Evolutionary conservation across 768 basidiomycete genomes (phyloP).

Genomic region (Suillus subaureus): DNA sequence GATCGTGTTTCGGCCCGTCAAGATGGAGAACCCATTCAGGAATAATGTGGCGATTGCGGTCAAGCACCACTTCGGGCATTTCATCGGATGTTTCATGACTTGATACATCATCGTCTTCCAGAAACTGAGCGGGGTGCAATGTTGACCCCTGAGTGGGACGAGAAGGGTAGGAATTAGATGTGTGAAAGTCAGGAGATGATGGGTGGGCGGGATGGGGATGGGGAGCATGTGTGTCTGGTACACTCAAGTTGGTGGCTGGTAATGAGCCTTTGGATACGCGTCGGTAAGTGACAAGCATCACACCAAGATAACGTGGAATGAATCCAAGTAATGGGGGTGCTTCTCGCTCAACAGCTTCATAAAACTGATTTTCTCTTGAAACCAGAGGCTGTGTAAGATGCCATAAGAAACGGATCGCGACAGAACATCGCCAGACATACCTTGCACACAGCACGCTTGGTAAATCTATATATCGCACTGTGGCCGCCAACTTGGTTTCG

Average conservation of each 20-base stretch:
- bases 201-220: conserved; percentile 23
- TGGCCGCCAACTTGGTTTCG: conserved; percentile 98
- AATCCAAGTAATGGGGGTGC: conserved; percentile 91
- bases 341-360: conserved; percentile 93
- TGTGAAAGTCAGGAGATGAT: conserved; percentile 31
- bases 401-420: conserved; percentile 18
- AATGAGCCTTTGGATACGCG: conserved; percentile 56
- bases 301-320: conserved; percentile 97
- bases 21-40: conserved; percentile 86
- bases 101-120: conserved; percentile 35
- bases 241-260: conserved; percentile 24
- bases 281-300: conserved; percentile 97
- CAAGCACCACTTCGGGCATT: conserved; percentile 91
- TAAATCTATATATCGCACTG: conserved; percentile 96
- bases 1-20: conserved; percentile 46
- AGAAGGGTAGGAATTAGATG: conserved; percentile 28
- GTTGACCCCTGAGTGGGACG: conserved; percentile 10
- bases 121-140: conserved; percentile 7
- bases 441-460: conserved; percentile 97
- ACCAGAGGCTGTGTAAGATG: conserved; percentile 75
- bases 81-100: conserved; percentile 67
- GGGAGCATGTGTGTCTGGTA: conserved; percentile 15
- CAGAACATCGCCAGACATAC: conserved; percentile 46
- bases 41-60: conserved; percentile 93
- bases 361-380: conserved; percentile 95